Evolutionary conservation across 2,329 filamentous ascomycete species (phyloP).

Genomic region (Phialocephala sp.): DNA sequence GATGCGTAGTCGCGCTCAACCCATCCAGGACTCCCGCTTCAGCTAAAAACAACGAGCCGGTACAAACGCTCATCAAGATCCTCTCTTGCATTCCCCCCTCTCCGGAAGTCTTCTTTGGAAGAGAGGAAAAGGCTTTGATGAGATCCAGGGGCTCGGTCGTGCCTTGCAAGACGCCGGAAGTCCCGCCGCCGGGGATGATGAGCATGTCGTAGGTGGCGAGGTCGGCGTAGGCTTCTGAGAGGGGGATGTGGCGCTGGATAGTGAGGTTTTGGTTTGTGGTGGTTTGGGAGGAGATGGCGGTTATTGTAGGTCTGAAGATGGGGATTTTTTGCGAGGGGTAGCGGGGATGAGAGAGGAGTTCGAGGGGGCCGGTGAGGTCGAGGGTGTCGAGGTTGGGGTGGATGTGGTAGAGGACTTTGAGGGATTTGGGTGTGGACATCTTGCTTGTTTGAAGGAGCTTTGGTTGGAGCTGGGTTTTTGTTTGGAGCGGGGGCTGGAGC

Average conservation of each 20-base stretch:
- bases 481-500: too few relatives aligned
- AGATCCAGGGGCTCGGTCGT: slow-evolving; percentile 71
- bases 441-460: too few relatives aligned
- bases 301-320: slow-evolving; percentile 23
- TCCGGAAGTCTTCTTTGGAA: slow-evolving; percentile 74
- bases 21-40: slow-evolving; percentile 77
- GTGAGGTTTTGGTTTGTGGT: slow-evolving; percentile 63
- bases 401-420: slow-evolving; percentile 62
- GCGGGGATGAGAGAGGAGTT: slow-evolving; percentile 56
- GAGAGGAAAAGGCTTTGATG: slow-evolving; percentile 75
- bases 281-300: slow-evolving; percentile 47
- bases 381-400: slow-evolving; percentile 58
- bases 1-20: slow-evolving; percentile 79
- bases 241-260: slow-evolving; percentile 74
- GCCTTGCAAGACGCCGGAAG: slow-evolving; percentile 61
- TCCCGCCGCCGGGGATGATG: slow-evolving; percentile 73
- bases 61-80: slow-evolving; percentile 78
- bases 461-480: too few relatives aligned
- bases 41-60: slow-evolving; percentile 76
- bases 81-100: slow-evolving; percentile 64
- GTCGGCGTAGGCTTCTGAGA: slow-evolving; percentile 74
- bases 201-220: slow-evolving; percentile 68
- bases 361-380: slow-evolving; percentile 60
- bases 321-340: slow-evolving; percentile 47
- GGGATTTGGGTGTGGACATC: slow-evolving; percentile 29